Conservation (phyloP, 108 stramenopile species). For the Epithemia pelagica region DNA sequence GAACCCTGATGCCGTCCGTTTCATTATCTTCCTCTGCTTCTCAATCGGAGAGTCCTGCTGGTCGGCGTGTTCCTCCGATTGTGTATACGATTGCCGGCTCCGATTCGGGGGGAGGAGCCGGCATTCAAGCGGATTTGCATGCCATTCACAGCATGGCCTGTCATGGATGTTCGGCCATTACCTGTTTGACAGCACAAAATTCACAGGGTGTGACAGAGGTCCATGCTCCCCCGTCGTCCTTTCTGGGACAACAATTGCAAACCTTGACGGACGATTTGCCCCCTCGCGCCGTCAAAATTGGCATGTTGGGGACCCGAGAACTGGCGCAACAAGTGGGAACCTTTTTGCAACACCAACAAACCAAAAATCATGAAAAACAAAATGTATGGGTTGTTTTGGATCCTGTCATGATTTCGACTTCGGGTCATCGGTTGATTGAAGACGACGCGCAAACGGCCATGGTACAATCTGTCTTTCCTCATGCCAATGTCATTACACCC, state of each 20-base stretch:
- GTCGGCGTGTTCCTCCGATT: slow-evolving; percentile 32
- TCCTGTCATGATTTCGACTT: slow-evolving; percentile 91
- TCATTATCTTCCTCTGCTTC: background rate
- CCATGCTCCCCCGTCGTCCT: slow-evolving; percentile 48
- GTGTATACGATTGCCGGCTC: slow-evolving; percentile 92
- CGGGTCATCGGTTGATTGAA: slow-evolving; percentile 75
- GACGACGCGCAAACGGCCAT: slow-evolving; percentile 67
- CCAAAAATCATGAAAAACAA: background rate
- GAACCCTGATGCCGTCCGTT: background rate
- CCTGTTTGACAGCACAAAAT: slow-evolving; percentile 86
- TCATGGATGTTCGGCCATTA: slow-evolving; percentile 90
- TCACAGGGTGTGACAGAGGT: slow-evolving; percentile 66
- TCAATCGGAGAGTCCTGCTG: background rate
- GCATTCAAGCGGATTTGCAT: slow-evolving; percentile 92
- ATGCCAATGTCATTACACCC: slow-evolving; percentile 79
- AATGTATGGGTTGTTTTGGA: slow-evolving; percentile 80
- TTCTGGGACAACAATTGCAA: slow-evolving; percentile 53
- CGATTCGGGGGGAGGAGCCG: slow-evolving; percentile 93
- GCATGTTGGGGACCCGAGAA: slow-evolving; percentile 80
- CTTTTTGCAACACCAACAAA: slow-evolving; percentile 39
- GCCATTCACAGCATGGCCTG: slow-evolving; percentile 76
- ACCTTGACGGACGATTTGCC: slow-evolving; percentile 68
- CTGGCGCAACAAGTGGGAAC: slow-evolving; percentile 60
- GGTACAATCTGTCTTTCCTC: slow-evolving; percentile 69
- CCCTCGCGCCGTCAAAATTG: slow-evolving; percentile 82